Base-by-base conservation (phyloP, 1,284 basidiomycete genomes). In the Ustanciosporium gigantosporum region DNA sequence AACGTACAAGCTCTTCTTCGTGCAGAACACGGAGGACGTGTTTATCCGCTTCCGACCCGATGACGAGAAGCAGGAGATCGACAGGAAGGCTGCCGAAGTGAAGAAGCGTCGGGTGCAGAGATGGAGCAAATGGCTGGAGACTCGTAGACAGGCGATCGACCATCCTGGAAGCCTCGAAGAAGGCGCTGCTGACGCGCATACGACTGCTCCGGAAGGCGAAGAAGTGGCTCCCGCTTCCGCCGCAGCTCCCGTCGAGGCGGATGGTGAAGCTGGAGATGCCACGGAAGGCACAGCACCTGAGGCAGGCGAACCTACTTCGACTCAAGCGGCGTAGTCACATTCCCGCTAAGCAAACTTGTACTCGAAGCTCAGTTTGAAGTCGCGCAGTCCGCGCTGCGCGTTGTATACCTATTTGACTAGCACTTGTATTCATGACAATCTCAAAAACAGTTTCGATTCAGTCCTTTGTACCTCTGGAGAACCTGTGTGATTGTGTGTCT, bases 1-100 rank as follows among this genome's bases (percentile, higher is more conserved):
- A n/a, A 79, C 78, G 14, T 81, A 79, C 68, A 73, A 75, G 29
- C 69, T 81, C 48, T 81, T 81, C 69, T 81, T 79, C 51, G 73
- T 72, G 19, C 66, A 77, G 17, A 70, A 70, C 25, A 79, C 78
- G 20, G 79, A 80, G 45, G 80, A 81, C 59, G 64, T 73, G 17
- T 75, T 79, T 44, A 66, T 70, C 5, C 67, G 71, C 9, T 31
- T 69, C n/a, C 68, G 66, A 14, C 37, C 55, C 5, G 45, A 51
- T 13, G 47, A 52, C 20, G 57, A 59, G 25, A 46, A 24, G 37
- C 36, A 25, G 41, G 46, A 58, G 27, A 36, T 58, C 20, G 59
- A 57, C 22, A 40, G 42, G 20, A 52, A 58, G 32, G 61, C 46
- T 22, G 41, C 50, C 3, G 43, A 41, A 16, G 47, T 57, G 19